Conservation (phyloP, 2,329 filamentous ascomycete species). For the Westerdykella aurantiaca region DNA sequence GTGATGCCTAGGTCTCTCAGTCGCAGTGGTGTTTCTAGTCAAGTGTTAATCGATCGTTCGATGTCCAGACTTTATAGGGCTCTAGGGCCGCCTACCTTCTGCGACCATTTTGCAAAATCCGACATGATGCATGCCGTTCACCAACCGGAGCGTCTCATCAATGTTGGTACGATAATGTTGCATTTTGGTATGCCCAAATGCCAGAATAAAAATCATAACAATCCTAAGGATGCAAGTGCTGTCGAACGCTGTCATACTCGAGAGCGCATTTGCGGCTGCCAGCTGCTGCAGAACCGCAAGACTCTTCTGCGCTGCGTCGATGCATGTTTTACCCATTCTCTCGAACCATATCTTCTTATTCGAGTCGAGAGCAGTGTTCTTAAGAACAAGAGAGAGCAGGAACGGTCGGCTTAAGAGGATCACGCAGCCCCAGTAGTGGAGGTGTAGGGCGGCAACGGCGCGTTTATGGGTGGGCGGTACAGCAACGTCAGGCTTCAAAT, state of each 20-base stretch:
- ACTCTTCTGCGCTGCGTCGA: conserved; percentile 29
- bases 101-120: conserved; percentile 33
- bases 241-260: conserved; percentile 32
- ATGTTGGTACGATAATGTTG: conserved; percentile 25
- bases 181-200: conserved; percentile 26
- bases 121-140: conserved; percentile 27
- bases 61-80: too few relatives aligned
- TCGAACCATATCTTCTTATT: conserved; percentile 31
- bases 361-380: conserved; percentile 16
- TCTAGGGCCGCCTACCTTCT: conserved; percentile 3
- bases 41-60: too few relatives aligned
- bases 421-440: conserved; percentile 33
- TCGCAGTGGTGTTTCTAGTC: conserved; percentile 25
- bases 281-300: conserved; percentile 25
- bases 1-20: conserved; percentile 27
- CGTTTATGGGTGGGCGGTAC: conserved; percentile 30
- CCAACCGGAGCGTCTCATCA: conserved; percentile 18
- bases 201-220: conserved; percentile 33
- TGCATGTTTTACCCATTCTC: conserved; percentile 29
- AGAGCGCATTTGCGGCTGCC: conserved; percentile 20
- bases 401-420: conserved; percentile 33
- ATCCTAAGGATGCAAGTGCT: conserved; percentile 31
- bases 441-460: conserved; percentile 29
- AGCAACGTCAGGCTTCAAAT: conserved; percentile 28
- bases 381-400: conserved; percentile 30